Evolutionary conservation across 2,329 filamentous ascomycete genomes (phyloP).

Genomic region (Colletotrichum tropicale): DNA sequence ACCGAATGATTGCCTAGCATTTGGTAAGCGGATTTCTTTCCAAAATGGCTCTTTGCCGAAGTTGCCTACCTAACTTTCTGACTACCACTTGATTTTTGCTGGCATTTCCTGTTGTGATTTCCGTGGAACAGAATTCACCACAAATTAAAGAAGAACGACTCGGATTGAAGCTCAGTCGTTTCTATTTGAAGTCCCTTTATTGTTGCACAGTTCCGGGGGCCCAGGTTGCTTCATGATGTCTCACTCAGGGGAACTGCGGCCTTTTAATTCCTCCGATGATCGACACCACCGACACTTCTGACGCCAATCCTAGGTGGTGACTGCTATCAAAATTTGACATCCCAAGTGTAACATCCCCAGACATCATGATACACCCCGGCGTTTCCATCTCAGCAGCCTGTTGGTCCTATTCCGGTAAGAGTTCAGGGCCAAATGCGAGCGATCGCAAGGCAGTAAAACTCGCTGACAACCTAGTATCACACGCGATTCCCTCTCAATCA

Average conservation of each 20-base stretch:
- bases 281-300: too few species aligned
- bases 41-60: neutral
- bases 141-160: neutral
- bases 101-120: neutral
- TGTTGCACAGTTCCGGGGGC: neutral
- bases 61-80: neutral
- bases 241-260: neutral
- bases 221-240: neutral
- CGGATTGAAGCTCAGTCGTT: neutral
- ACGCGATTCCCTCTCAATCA: neutral
- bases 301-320: neutral
- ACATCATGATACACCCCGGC: neutral
- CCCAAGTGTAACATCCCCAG: too few species aligned
- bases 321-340: neutral
- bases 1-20: neutral
- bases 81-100: neutral
- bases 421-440: neutral
- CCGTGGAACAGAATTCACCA: neutral
- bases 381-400: too few species aligned
- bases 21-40: neutral
- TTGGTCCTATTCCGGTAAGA: neutral
- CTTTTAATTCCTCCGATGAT: neutral
- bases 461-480: neutral
- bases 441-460: neutral
- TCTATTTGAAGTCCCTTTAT: neutral